Evolutionary conservation across 2,329 filamentous ascomycete species (phyloP).

Genomic region (Hypoxylon sp.): DNA sequence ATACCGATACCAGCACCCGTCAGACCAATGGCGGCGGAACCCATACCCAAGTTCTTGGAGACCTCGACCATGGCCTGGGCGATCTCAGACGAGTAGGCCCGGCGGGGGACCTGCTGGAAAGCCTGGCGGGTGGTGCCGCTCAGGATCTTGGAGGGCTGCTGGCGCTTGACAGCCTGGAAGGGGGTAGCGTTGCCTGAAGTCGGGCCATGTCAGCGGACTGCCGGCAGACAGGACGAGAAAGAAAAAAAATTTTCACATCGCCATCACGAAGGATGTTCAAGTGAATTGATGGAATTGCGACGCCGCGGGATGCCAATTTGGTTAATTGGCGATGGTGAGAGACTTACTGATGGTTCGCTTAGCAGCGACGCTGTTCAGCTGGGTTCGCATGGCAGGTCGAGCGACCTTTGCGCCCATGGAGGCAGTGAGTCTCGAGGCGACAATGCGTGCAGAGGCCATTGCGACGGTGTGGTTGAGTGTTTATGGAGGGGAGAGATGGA

Average conservation of each 20-base stretch:
- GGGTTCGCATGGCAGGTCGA: conserved; percentile 75
- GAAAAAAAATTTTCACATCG: conserved; percentile 17
- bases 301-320: conserved; percentile 1
- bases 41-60: conserved; percentile 91
- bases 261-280: not conserved
- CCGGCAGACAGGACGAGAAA: too few species aligned
- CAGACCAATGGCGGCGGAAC: conserved; percentile 88
- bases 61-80: conserved; percentile 88
- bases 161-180: conserved; percentile 79
- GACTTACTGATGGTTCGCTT: conserved; percentile 80
- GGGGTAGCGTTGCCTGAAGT: conserved; percentile 64
- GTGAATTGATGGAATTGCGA: conserved; percentile 29
- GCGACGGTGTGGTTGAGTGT: conserved; percentile 60
- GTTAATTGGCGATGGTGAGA: conserved; percentile 20
- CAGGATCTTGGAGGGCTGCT: conserved; percentile 72
- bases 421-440: conserved; percentile 79
- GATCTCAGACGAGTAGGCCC: conserved; percentile 88
- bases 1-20: conserved; percentile 95
- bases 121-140: conserved; percentile 71
- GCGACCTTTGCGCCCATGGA: conserved; percentile 81
- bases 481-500: conserved; percentile 54
- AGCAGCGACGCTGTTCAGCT: conserved; percentile 66
- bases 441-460: conserved; percentile 82
- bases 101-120: conserved; percentile 68
- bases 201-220: conserved; percentile 21